Evolutionary conservation across 805 yeast species (phyloP).

Genomic region (Yarrowia sp.): DNA sequence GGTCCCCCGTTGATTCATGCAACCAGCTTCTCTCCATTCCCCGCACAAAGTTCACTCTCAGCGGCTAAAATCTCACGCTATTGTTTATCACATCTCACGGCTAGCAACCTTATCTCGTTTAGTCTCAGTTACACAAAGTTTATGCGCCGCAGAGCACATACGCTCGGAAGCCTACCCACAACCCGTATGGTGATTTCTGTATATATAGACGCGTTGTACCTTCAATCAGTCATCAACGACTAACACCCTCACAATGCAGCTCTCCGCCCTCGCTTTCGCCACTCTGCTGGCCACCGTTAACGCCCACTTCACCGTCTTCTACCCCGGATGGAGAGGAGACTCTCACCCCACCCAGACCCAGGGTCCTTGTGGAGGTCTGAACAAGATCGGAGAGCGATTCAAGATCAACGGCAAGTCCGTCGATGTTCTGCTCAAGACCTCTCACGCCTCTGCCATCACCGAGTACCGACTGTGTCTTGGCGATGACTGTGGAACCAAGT

Average conservation of each 20-base stretch:
- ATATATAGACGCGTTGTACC: not conserved
- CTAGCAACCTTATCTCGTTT: conserved; percentile 3
- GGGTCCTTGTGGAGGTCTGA: conserved; percentile 46
- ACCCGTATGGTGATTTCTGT: not conserved
- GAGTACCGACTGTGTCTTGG: conserved; percentile 43
- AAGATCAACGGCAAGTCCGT: conserved; percentile 44
- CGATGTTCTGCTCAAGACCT: conserved; percentile 40
- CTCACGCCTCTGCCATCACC: conserved; percentile 44
- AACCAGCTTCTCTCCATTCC: not conserved
- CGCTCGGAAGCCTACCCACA: conserved; percentile 15
- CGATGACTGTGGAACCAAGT: conserved; percentile 41
- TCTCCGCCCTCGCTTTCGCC: conserved; percentile 40
- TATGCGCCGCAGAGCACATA: conserved; percentile 16
- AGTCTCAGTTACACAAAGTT: not conserved
- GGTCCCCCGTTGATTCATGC: not conserved
- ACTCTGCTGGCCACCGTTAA: conserved; percentile 43
- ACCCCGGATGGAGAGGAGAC: conserved; percentile 45
- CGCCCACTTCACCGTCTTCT: conserved; percentile 46
- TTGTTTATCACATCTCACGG: conserved; percentile 22
- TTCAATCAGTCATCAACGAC: too few species aligned
- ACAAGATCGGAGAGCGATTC: conserved; percentile 42
- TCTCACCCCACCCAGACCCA: conserved; percentile 45
- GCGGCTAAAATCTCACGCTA: not conserved
- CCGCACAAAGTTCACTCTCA: not conserved
- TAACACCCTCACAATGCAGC: conserved; percentile 39